These are phyloP conservation scores for Geotrichum aggregatum DNA, from an alignment of 1,139 yeast genomes.

Conservation along the genomic window DNA sequence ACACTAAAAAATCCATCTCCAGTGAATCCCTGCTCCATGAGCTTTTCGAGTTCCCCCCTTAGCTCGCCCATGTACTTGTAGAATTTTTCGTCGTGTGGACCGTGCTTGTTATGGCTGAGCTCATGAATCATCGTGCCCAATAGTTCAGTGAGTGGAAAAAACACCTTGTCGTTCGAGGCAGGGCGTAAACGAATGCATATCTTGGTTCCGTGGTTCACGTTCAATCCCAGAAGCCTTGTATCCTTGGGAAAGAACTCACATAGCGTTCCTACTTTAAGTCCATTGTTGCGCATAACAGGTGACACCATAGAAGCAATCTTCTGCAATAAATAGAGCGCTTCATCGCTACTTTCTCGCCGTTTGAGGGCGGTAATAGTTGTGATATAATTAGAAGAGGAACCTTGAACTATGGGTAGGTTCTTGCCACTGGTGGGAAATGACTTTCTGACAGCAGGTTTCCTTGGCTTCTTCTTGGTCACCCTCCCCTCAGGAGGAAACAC, in stretches of 20 bases:
- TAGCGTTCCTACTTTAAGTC: slow-evolving; percentile 61
- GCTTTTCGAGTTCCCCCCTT: slow-evolving; percentile 53
- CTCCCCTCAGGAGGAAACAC: slow-evolving; percentile 9
- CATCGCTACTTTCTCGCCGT: slow-evolving; percentile 23
- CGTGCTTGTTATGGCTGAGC: slow-evolving; percentile 70
- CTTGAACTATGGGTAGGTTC: slow-evolving; percentile 9
- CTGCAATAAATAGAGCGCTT: slow-evolving; percentile 35
- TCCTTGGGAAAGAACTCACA: slow-evolving; percentile 85
- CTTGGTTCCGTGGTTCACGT: slow-evolving; percentile 79
- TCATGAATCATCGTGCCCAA: slow-evolving; percentile 88
- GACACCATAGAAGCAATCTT: slow-evolving; percentile 37
- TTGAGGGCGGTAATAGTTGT: slow-evolving; percentile 15
- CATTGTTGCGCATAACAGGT: slow-evolving; percentile 69
- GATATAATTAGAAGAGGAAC: slow-evolving; percentile 18
- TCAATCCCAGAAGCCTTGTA: slow-evolving; percentile 65
- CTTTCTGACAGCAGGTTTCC: neutral
- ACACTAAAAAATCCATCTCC: slow-evolving; percentile 47
- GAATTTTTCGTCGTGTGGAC: slow-evolving; percentile 75
- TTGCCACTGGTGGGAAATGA: slow-evolving; percentile 3
- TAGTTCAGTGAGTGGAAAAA: slow-evolving; percentile 62
- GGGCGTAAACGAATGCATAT: slow-evolving; percentile 68
- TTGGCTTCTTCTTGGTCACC: neutral
- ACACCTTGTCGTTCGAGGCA: slow-evolving; percentile 51
- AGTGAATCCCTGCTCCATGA: slow-evolving; percentile 46
- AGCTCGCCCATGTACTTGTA: slow-evolving; percentile 62